These are phyloP conservation scores for Sclerotinia glacialis DNA, from an alignment of 2,329 filamentous ascomycete genomes.

Conservation along the genomic window DNA sequence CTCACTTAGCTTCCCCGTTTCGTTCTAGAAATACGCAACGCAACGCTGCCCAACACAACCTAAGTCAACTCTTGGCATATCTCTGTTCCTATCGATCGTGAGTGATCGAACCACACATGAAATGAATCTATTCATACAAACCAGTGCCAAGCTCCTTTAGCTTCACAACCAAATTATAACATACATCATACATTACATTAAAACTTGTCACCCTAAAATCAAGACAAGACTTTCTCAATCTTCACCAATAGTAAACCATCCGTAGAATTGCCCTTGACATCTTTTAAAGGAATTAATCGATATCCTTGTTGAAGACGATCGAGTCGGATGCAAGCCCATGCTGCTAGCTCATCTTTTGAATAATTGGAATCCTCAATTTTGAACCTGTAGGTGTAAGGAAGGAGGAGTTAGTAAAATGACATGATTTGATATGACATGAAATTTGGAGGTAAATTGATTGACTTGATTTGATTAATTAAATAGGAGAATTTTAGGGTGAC, in stretches of 20 bases:
- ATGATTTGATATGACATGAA: background rate
- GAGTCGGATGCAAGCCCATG: constrained; percentile 85
- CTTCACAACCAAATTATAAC: background rate
- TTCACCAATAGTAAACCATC: constrained; percentile 71
- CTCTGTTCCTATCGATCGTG: too few species aligned
- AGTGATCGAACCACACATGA: background rate
- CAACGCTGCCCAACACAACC: background rate
- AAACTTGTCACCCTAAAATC: background rate
- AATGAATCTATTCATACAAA: background rate
- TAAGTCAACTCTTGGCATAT: background rate
- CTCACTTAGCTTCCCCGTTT: background rate
- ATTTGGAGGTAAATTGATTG: background rate
- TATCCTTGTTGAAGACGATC: constrained; percentile 76
- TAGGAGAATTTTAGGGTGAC: background rate
- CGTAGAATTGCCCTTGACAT: constrained; percentile 63
- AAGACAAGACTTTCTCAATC: constrained; percentile 55
- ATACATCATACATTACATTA: constrained; percentile 14
- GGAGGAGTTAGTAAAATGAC: constrained; percentile 2
- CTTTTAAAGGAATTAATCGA: constrained; percentile 72
- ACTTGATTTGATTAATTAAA: background rate
- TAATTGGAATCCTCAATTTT: constrained; percentile 86
- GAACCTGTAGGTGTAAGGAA: constrained; percentile 48
- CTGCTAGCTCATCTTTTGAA: constrained; percentile 72
- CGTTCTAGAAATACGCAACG: background rate
- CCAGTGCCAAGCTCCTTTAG: background rate